Evolutionary conservation across 1,139 yeast species (phyloP).

Genomic region (Taphrina pruni): DNA sequence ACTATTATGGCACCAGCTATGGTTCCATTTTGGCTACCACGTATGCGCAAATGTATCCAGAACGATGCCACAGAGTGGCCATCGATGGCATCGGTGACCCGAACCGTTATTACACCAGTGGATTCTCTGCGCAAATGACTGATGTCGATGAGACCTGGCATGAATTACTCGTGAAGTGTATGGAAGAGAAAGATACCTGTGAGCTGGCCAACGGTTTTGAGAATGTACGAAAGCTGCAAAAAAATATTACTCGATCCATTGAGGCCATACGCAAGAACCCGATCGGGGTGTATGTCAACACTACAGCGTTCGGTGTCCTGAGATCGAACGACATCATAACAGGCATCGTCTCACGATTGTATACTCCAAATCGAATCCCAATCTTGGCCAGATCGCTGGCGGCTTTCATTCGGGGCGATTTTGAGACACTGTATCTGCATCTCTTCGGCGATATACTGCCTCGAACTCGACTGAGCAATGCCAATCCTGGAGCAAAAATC

Average conservation of each 20-base stretch:
- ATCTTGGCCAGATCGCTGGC: conserved; percentile 1
- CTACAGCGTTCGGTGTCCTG: conserved; percentile 6
- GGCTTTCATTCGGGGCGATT: conserved; percentile 12
- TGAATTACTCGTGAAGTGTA: conserved; percentile 3
- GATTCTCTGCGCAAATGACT: neutral
- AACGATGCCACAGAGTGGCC: neutral
- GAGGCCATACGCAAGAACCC: neutral
- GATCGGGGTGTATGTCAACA: conserved; percentile 1
- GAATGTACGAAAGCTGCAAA: neutral
- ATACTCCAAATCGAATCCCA: conserved; percentile 10
- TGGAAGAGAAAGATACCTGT: neutral
- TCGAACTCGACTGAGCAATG: neutral
- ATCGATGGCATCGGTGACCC: conserved; percentile 12
- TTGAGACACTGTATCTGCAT: neutral
- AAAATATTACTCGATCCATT: neutral
- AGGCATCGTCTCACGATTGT: neutral
- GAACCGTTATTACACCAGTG: neutral
- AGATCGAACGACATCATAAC: neutral
- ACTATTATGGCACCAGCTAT: conserved; percentile 18
- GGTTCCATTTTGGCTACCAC: conserved; percentile 18
- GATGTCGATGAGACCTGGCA: conserved; percentile 5
- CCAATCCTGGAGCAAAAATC: neutral
- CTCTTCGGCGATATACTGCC: neutral
- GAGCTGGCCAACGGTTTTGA: conserved; percentile 9
- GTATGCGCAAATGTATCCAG: conserved; percentile 18